Evolutionary conservation across 495 filamentous ascomycete genomes (phyloP), one percentile per base, ranked within the genome.

Genomic region (Penicillium nucicola): DNA sequence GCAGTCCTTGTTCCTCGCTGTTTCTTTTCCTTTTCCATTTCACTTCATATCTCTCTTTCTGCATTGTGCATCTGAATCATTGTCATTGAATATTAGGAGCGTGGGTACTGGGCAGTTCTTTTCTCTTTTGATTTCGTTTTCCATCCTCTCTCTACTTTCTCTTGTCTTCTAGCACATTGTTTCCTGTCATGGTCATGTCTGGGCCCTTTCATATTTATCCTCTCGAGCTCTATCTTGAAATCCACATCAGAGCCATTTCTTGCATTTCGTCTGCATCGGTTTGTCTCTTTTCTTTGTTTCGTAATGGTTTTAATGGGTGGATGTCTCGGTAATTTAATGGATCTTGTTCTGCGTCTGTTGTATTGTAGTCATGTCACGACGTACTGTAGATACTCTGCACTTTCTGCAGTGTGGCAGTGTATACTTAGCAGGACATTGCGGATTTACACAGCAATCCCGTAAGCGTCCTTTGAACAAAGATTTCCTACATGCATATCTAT

Each of bases 71-170:
- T 65, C 47, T 54, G 54, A 60, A 51, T 62, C 58, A 61, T 59
- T 64, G 58, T 62, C 62, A 65, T 65, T 41, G 49, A 63, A 43
- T 63, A 62, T 53, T 62, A 54, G 62, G 56, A 65, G 62, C 62
- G 62, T 62, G 56, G 59, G 56, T 55, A 58, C 48, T 63, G 59
- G 56, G 42, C 50, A 48, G 48, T 55, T 60, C 40, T 51, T 39
- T 45, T 47, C 39, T 42, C 55, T 54, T 32, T 22, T 50, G n/a
- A n/a, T n/a, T 22, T 37, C 33, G 14, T 22, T 51, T 22, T 37
- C 28, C 7, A 25, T 44, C 54, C 15, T 36, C 23, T 54, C 40
- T 40, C 48, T 47, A 35, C 55, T 22, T 55, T 40, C 52, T 57
- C 55, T 51, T 56, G 44, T 58, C 52, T 66, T 64, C 55, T 62